A percentile compares a stretch with the other conserved stretches of the same genome.
phyloP scores from a whole-genome alignment of 1,284 basidiomycete species.

The Rhodotorula sp. region DNA sequence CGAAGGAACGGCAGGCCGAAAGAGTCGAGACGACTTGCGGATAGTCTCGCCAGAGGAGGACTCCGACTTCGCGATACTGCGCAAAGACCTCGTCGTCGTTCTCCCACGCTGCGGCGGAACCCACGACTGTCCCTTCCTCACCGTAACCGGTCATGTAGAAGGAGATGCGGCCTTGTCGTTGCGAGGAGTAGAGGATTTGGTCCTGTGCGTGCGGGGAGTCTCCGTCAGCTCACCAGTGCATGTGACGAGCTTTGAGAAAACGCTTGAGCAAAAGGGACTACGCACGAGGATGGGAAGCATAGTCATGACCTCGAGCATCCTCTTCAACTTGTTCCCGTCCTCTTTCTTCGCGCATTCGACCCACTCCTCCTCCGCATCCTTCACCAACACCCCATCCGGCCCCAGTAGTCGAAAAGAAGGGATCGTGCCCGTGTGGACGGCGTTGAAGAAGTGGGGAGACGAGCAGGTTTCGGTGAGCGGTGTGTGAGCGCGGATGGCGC shows the following conservation, averaged over 20 bases:
- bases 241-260: no score
- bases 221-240: not conserved
- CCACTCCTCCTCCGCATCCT: not conserved
- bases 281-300: slow-evolving; percentile 23
- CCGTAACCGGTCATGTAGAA: slow-evolving; percentile 59
- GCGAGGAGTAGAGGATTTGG: slow-evolving; percentile 36
- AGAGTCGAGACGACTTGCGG: slow-evolving; percentile 41
- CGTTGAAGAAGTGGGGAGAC: slow-evolving; percentile 13
- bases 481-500: not conserved
- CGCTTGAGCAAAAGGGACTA: not conserved
- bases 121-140: slow-evolving; percentile 68
- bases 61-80: slow-evolving; percentile 68
- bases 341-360: not conserved
- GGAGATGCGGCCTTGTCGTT: slow-evolving; percentile 35
- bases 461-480: slow-evolving; percentile 12
- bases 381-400: not conserved
- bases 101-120: slow-evolving; percentile 79
- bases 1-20: not conserved
- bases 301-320: slow-evolving; percentile 31
- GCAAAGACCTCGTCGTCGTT: slow-evolving; percentile 67
- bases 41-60: slow-evolving; percentile 83
- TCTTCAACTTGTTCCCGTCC: slow-evolving; percentile 20
- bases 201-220: slow-evolving; percentile 9
- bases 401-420: slow-evolving; percentile 1
- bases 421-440: slow-evolving; percentile 2